Base-by-base conservation (phyloP, 331 rosid genomes). In the Prunus yedoensis region DNA sequence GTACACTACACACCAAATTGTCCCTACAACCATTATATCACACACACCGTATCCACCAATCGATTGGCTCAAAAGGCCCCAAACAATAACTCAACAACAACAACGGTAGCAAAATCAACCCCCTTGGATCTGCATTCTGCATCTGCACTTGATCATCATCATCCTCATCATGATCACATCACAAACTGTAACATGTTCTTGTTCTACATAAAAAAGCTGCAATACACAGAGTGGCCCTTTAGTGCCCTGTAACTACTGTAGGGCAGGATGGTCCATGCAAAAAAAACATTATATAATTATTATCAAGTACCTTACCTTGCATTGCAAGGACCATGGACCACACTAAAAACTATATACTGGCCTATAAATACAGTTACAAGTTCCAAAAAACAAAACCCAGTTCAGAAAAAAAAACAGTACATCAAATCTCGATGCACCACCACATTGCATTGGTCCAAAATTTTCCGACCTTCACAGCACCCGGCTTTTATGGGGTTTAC, bases 11-110 rank as follows among this genome's bases (percentile, higher is more conserved):
- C 14, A 28, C 23, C 30, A 47, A 4, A n/a, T 35, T 65, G 77
- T 46, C 77, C 60, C 70, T 60, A 74, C 68, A 74, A 51, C n/a
- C 38, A 73, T 73, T 43, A 73, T 17, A 54, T 41, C 77, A 74
- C 46, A 17, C 45, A 25, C 73, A 5, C 38, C 74, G 2, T 28
- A 10, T 47, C 17, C 49, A 47, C 77, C 77, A 61, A 47, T 74
- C 20, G 8, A 12, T 43, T 58, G 58, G 46, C 63, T 43, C 47
- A 6, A 41, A 73, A 28, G 68, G 9, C 66, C 68, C 68, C 56
- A 58, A 17, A 27, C 66, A 61, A 59, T 73, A 60, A 73, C 32
- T 27, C 6, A 60, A 28, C 0, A 32, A 35, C 27, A n/a, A n/a
- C n/a, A n/a, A n/a, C n/a, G 11, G 16, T 46, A 11, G 51, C 3